Base-by-base conservation (phyloP, 495 filamentous ascomycete genomes). In the Tuber microsphaerosporum region DNA sequence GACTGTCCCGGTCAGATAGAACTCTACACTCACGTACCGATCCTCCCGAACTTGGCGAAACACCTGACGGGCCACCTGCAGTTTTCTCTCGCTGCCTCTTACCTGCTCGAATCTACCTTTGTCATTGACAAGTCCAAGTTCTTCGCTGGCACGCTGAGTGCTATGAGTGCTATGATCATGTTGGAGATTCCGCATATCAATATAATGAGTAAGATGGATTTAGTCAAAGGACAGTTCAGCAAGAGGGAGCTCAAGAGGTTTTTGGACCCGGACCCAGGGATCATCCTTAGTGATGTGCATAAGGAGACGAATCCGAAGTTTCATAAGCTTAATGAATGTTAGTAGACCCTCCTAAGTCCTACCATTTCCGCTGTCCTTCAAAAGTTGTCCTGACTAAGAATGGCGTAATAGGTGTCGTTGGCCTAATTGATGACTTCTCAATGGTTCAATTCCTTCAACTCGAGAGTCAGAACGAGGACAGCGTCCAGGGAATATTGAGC, bases 1-100 rank as follows among this genome's bases (percentile, higher is more conserved):
- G 95, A 99, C 84, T 97, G 97, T 92, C 95, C 95, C 0, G 95
- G 95, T 72, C 95, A 99, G 85, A 97, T 99, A 84, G 95, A 99
- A 85, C 92, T 99, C 43, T 99, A 98, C 86, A 97, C 95, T 19
- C 95, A 99, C 82, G 91, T 97, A 43, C 95, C 95, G 19, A 90
- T 98, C 80, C 85, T 99, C 39, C 95, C 95, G 4, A 89, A 88
- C n/a, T 88, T 99, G 56, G 89, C 92, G 72, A 90, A 89, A 80
- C 92, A 93, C 83, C 88, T 99, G 12, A 92, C 91, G 44, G 88
- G 91, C 46, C 86, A 89, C 42, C 87, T 98, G 75, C 93, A 95
- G 84, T 91, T 97, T 83, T 92, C 90, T 74, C 87, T 99, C 71
- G 97, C 94, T 83, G 95, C 95, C n/a, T 89, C 94, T 16, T 99